Percentiles rank a stretch among this genome's conserved stretches.
Conservation (phyloP, 2,329 filamentous ascomycete species). For the Phaeoacremonium minimum region DNA sequence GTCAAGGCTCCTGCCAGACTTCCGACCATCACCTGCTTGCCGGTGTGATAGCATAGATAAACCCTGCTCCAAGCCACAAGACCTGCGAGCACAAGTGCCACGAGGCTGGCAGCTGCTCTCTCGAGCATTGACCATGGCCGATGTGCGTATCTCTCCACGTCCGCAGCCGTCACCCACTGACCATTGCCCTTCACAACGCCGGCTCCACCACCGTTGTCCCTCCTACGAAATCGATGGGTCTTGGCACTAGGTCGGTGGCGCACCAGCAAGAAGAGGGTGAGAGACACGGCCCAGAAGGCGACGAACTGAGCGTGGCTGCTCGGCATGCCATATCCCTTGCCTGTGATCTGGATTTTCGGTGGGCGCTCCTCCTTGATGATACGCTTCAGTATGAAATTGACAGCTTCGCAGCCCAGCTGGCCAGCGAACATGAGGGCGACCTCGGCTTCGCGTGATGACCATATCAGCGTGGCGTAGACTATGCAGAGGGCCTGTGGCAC, state of each 20-base stretch:
- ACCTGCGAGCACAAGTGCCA: slow-evolving; percentile 57
- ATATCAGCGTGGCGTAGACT: slow-evolving; percentile 84
- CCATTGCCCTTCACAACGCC: slow-evolving; percentile 6
- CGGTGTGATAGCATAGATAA: slow-evolving; percentile 91
- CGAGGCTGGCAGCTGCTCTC: slow-evolving; percentile 48
- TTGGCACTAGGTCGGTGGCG: slow-evolving; percentile 58
- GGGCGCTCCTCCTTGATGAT: slow-evolving; percentile 90
- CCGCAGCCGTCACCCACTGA: slow-evolving; percentile 1
- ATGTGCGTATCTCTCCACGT: slow-evolving; percentile 30
- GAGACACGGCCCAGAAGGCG: slow-evolving; percentile 81
- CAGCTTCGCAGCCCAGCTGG: slow-evolving; percentile 83
- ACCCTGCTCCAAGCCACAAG: slow-evolving; percentile 77
- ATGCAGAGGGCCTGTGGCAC: slow-evolving; percentile 88
- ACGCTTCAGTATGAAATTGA: slow-evolving; percentile 88
- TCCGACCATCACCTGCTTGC: slow-evolving; percentile 81
- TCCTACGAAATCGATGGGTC: not conserved
- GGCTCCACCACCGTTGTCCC: not conserved
- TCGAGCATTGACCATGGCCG: slow-evolving; percentile 57
- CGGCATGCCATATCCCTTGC: slow-evolving; percentile 98
- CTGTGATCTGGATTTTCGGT: slow-evolving; percentile 71
- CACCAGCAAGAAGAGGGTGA: slow-evolving; percentile 79
- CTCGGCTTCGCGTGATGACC: slow-evolving; percentile 87
- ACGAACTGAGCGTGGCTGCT: slow-evolving; percentile 92
- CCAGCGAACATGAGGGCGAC: slow-evolving; percentile 86
- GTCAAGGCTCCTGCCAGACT: slow-evolving; percentile 64